A percentile compares a stretch with the other conserved stretches of the same genome.
phyloP scores from a whole-genome alignment of 2,329 filamentous ascomycete genomes.

The Mollisiaceae sp. region DNA sequence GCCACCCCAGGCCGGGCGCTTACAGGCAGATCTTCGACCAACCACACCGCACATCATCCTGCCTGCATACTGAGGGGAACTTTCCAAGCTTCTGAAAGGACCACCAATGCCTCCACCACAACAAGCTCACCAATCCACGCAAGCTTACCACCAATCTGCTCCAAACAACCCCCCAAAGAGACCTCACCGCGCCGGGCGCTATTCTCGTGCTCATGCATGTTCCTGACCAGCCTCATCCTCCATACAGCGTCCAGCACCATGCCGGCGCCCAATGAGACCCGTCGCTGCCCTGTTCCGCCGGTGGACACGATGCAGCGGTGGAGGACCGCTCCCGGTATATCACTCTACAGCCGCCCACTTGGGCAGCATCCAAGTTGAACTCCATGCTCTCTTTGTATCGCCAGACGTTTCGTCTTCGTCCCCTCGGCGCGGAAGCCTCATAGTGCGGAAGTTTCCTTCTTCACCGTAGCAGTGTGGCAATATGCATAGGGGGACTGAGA shows the following conservation, averaged over 20 bases:
- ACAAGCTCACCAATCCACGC: neutral
- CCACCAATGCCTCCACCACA: neutral
- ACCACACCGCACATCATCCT: slow-evolving; percentile 19
- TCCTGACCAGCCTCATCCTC: slow-evolving; percentile 25
- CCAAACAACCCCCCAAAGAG: neutral
- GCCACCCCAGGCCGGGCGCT: slow-evolving; percentile 26
- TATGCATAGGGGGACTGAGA: slow-evolving; percentile 34
- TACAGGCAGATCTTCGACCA: slow-evolving; percentile 23
- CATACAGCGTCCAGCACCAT: slow-evolving; percentile 19
- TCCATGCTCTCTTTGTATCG: slow-evolving; percentile 39
- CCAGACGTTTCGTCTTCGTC: slow-evolving; percentile 37
- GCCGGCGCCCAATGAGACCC: slow-evolving; percentile 20
- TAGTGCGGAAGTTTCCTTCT: slow-evolving; percentile 25
- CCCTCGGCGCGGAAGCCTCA: slow-evolving; percentile 24
- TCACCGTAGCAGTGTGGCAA: slow-evolving; percentile 27
- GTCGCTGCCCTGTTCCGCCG: slow-evolving; percentile 22
- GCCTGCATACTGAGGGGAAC: slow-evolving; percentile 17
- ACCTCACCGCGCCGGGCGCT: slow-evolving; percentile 30
- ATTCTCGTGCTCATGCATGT: slow-evolving; percentile 34
- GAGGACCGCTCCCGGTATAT: slow-evolving; percentile 31
- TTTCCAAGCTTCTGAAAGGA: neutral
- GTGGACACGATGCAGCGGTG: slow-evolving; percentile 20
- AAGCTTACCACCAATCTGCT: slow-evolving; percentile 1
- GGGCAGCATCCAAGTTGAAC: slow-evolving; percentile 18
- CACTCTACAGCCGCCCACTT: slow-evolving; percentile 32